These are phyloP conservation scores for Vanrija sp. DNA, from an alignment of 1,284 basidiomycete genomes.

Conservation along the genomic window DNA sequence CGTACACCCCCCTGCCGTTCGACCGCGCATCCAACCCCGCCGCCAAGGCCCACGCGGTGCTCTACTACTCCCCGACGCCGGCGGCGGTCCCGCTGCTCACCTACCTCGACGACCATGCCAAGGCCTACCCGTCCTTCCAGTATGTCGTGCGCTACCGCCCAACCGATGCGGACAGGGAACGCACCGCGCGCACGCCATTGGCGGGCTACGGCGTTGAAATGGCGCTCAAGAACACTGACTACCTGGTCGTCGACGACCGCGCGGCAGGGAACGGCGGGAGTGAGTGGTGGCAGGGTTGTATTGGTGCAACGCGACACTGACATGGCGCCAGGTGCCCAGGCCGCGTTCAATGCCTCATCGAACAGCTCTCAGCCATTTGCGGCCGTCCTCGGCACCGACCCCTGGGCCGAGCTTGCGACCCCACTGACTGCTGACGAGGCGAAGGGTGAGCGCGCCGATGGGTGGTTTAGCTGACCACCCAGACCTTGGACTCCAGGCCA, in stretches of 20 bases:
- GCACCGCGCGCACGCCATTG: conserved; percentile 52
- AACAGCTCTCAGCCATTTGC: conserved; percentile 10
- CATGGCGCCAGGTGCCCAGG: conserved; percentile 3
- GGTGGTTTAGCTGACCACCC: conserved; percentile 1
- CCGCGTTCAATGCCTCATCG: not conserved
- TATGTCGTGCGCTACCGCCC: conserved; percentile 72
- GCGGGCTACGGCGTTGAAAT: conserved; percentile 88
- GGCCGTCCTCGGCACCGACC: conserved; percentile 37
- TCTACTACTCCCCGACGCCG: conserved; percentile 68
- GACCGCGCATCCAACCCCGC: conserved; percentile 64
- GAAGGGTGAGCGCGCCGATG: conserved; percentile 45
- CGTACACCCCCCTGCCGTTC: conserved; percentile 51
- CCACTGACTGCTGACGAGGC: conserved; percentile 66
- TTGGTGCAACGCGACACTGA: conserved; percentile 17
- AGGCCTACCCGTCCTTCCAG: conserved; percentile 55
- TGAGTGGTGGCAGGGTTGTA: conserved; percentile 16
- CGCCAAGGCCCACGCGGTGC: conserved; percentile 57
- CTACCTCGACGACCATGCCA: conserved; percentile 58
- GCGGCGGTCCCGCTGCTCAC: conserved; percentile 58
- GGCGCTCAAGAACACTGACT: conserved; percentile 96
- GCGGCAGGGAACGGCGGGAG: conserved; percentile 5
- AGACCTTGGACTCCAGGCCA: conserved; percentile 70
- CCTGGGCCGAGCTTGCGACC: conserved; percentile 54
- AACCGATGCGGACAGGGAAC: conserved; percentile 26
- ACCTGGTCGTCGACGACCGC: conserved; percentile 87